These are phyloP conservation scores for Choiromyces venosus DNA, from an alignment of 495 filamentous ascomycete species.

Conservation along the genomic window DNA sequence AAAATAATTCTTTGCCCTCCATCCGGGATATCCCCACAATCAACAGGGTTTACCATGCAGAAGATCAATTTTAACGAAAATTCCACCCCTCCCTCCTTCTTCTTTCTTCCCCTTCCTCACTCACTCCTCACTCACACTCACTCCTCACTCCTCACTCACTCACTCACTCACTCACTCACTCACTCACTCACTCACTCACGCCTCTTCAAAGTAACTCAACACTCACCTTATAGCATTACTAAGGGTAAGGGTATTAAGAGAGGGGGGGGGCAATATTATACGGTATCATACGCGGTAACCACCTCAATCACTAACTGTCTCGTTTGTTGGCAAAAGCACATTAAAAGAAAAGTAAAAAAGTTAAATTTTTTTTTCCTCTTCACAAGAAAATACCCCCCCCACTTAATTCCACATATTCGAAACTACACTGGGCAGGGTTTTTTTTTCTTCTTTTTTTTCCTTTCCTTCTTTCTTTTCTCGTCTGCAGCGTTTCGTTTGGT, in stretches of 20 bases:
- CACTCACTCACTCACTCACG: too few species aligned
- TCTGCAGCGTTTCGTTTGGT: neutral
- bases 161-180: too few species aligned
- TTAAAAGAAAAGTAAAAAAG: neutral
- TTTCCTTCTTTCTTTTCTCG: neutral
- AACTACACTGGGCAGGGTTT: neutral
- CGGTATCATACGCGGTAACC: neutral
- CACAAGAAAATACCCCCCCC: neutral
- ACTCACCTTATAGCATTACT: neutral
- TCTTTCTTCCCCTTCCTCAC: neutral
- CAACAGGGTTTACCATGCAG: slow-evolving; percentile 1
- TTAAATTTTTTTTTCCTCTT: neutral
- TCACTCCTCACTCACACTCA: too few species aligned
- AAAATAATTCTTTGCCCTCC: neutral
- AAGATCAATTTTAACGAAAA: neutral
- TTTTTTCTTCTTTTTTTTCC: too few species aligned
- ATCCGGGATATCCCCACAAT: slow-evolving; percentile 3
- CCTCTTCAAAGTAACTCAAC: neutral
- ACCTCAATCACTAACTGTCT: slow-evolving; percentile 2
- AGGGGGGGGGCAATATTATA: neutral
- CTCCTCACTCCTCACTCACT: too few species aligned
- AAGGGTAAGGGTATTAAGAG: neutral
- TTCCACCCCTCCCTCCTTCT: neutral
- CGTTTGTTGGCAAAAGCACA: neutral
- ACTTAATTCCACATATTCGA: neutral